These are phyloP conservation scores for Xylariales sp. DNA, from an alignment of 2,329 filamentous ascomycete species.

Conservation along the genomic window DNA sequence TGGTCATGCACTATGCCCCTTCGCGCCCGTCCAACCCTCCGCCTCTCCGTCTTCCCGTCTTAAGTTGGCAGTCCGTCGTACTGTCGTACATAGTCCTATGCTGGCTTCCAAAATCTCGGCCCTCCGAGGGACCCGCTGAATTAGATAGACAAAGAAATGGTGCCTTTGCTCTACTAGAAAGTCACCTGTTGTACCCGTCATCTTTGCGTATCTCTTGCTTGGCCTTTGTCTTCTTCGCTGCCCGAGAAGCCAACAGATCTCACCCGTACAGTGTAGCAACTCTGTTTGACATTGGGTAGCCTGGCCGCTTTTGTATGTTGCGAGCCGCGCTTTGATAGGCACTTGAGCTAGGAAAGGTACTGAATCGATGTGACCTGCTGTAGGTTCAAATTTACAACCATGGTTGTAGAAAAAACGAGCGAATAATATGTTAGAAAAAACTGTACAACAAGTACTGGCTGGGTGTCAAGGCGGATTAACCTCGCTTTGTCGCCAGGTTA, in stretches of 20 bases:
- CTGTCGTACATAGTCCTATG: constrained; percentile 48
- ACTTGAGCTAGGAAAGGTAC: constrained; percentile 13
- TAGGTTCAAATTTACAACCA: constrained; percentile 7
- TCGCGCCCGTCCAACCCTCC: constrained; percentile 37
- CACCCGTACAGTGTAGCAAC: constrained; percentile 11
- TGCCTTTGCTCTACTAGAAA: constrained; percentile 36
- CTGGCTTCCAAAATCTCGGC: constrained; percentile 46
- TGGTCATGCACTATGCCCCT: constrained; percentile 39
- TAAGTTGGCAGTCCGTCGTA: constrained; percentile 41
- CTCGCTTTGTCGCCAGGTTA: constrained; percentile 33
- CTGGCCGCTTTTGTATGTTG: constrained; percentile 6
- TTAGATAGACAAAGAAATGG: constrained; percentile 46
- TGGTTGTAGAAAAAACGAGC: constrained; percentile 1
- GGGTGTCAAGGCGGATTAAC: constrained; percentile 17
- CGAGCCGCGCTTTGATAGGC: constrained; percentile 6
- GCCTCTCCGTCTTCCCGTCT: constrained; percentile 31
- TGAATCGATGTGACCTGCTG: constrained; percentile 16
- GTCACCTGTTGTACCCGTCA: constrained; percentile 30
- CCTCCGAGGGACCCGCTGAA: constrained; percentile 37
- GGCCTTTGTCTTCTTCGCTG: constrained; percentile 5
- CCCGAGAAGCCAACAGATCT: constrained; percentile 5
- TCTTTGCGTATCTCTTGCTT: constrained; percentile 15
- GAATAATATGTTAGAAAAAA: constrained; percentile 11
- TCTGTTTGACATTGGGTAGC: constrained; percentile 22
- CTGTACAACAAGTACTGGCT: constrained; percentile 17